A percentile compares a stretch with the other conserved stretches of the same genome.
Evolutionary conservation across 768 basidiomycete species (phyloP).

Genomic region (Boletus sensibilis): DNA sequence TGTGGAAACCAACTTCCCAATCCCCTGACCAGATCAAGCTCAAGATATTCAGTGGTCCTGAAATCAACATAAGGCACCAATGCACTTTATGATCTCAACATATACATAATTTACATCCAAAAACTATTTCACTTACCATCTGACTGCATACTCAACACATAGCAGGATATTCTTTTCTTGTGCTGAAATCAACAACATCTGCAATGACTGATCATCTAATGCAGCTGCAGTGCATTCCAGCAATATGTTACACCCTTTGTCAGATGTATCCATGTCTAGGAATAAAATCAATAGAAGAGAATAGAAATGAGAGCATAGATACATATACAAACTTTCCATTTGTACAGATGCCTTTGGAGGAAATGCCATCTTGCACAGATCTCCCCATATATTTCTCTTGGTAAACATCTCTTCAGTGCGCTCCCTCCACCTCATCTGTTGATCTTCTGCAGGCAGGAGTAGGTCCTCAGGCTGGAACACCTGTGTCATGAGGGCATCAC

Average conservation of each 20-base stretch:
- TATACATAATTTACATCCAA: too few species aligned
- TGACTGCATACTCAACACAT: background rate
- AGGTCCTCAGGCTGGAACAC: background rate
- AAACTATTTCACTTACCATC: background rate
- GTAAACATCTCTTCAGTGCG: background rate
- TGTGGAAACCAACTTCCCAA: background rate
- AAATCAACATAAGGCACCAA: background rate
- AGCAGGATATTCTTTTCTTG: background rate
- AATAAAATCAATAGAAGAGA: background rate
- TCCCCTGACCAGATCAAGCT: background rate
- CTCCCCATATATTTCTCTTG: background rate
- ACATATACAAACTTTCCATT: background rate
- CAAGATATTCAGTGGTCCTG: background rate
- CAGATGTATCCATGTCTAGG: background rate
- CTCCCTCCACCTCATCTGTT: background rate
- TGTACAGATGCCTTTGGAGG: background rate
- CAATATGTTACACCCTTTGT: background rate
- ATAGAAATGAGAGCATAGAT: background rate
- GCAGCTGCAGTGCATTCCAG: background rate
- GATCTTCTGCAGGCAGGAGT: background rate
- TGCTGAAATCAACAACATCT: background rate
- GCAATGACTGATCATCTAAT: background rate
- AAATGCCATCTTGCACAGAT: background rate
- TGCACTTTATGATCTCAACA: background rate
- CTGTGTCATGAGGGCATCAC: background rate